Base-by-base conservation (phyloP, 352 stramenopile genomes). In the Thraustotheca clavata region DNA sequence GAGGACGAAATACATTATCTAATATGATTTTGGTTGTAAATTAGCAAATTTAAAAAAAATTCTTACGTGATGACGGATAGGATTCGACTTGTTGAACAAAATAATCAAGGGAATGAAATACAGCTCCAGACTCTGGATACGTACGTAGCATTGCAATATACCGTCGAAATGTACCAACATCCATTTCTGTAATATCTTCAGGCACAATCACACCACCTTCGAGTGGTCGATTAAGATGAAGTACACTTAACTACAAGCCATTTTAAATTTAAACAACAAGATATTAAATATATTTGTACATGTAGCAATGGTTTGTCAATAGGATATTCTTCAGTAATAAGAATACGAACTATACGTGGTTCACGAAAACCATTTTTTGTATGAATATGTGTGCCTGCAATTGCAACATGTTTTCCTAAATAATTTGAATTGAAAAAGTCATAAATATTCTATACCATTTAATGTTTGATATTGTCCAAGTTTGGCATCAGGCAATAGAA, bases 131-230 rank as follows among this genome's bases (percentile, higher is more conserved):
- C 70, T 91, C 80, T 0, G 80, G 79, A 47, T 89, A 89, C 5
- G 80, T 72, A 20, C 83, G 71, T 18, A 91, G 65, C 16, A 91
- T 89, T n/a, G 83, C 83, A 38, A 69, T 88, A 67, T 88, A 85
- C 26, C 80, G 77, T 18, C 78, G 72, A 36, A 88, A 88, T 20
- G 83, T 91, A 2, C 75, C 76, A 9, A 84, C 62, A 49, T 91
- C 83, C 36, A 91, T 80, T 66, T 89, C 83, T 22, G 80, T 86
- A 31, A 75, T 78, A 49, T 91, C 80, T 46, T 89, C 77, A 0
- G 80, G 83, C n/a, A 89, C 48, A 26, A 71, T 61, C 12, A 91
- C 71, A 32, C 83, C 83, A 9, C 80, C 80, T 29, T 78, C 67
- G 4, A 91, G 71, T 9, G 83, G 80, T n/a, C 80, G 74, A 62